Percentiles rank a stretch among this genome's conserved stretches.
phyloP scores from a whole-genome alignment of 2,329 filamentous ascomycete genomes.

The Colletotrichum sp. region DNA sequence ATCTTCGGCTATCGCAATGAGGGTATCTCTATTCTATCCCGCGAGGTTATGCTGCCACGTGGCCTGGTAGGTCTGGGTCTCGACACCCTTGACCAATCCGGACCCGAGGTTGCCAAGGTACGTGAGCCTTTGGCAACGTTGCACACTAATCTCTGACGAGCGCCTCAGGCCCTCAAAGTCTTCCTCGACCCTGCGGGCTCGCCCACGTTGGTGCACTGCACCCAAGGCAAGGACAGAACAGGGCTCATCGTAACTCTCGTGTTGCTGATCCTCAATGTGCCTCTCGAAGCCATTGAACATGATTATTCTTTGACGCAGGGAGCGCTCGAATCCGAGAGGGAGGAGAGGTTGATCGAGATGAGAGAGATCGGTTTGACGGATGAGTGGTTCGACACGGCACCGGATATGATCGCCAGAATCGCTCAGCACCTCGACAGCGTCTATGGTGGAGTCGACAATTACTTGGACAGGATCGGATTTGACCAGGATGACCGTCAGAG shows the following conservation, averaged over 20 bases:
- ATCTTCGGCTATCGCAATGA: slow-evolving; percentile 69
- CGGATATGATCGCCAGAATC: slow-evolving; percentile 67
- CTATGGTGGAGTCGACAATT: slow-evolving; percentile 71
- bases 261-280: slow-evolving; percentile 66
- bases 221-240: slow-evolving; percentile 86
- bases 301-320: slow-evolving; percentile 75
- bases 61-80: slow-evolving; percentile 75
- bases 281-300: slow-evolving; percentile 63
- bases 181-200: slow-evolving; percentile 53
- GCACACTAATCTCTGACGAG: background rate
- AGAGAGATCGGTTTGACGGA: slow-evolving; percentile 71
- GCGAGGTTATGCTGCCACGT: slow-evolving; percentile 72
- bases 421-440: slow-evolving; percentile 59
- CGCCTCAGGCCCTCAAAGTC: slow-evolving; percentile 49
- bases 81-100: slow-evolving; percentile 73
- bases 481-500: slow-evolving; percentile 42
- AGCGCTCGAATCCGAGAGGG: slow-evolving; percentile 63
- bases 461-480: slow-evolving; percentile 70
- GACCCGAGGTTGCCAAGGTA: slow-evolving; percentile 60
- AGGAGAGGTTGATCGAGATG: slow-evolving; percentile 72
- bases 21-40: slow-evolving; percentile 72
- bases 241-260: slow-evolving; percentile 74
- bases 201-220: slow-evolving; percentile 80
- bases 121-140: background rate
- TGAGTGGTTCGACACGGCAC: slow-evolving; percentile 73